Evolutionary conservation across 129 eudicot genomes (phyloP), one percentile per base, ranked within the genome.

Genomic region (Helianthus annuus): DNA sequence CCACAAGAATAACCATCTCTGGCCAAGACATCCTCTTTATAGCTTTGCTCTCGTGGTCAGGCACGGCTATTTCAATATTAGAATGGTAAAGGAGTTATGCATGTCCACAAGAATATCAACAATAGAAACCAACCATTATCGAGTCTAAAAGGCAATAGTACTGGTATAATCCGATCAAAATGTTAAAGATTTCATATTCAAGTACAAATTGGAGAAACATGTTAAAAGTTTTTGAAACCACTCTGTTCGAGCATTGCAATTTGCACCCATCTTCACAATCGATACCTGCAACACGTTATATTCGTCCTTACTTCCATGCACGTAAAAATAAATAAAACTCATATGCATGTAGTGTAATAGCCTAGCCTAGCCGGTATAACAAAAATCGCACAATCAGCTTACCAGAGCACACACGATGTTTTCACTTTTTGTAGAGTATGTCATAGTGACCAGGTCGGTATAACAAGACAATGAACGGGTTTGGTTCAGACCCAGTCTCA

Each of bases 371-470:
- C 46, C 49, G n/a, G 6, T 14, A 32, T 4, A 42, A 17, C 12
- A 0, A 29, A 45, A 15, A 3, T 42, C 19, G 10, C 32, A 55
- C 14, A 36, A 76, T 39, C 40, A 51, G 69, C 79, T 59, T 63
- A 66, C 83, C 69, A 0, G 48, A 71, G 66, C 48, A 56, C 48
- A 70, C 48, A 56, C 48, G 38, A 48, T 53, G 12, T n/a, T 64
- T 34, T 88, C 84, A 85, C 81, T 87, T 89, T 27, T 78, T 82
- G 85, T 93, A 93, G 65, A 93, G 85, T 72, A 90, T 93, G 85
- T 93, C 98, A 72, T 90, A 93, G 65, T 93, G 98, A 64, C 98
- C 97, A 1, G 98, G 98, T 68, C 98, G 87, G 76, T 93, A 93
- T 11, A 93, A 84, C 90, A 93, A 78, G 65, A 84, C 76, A 11